phyloP scores from a whole-genome alignment of 2,329 filamentous ascomycete genomes.

The Aspergillus costaricaensis region DNA sequence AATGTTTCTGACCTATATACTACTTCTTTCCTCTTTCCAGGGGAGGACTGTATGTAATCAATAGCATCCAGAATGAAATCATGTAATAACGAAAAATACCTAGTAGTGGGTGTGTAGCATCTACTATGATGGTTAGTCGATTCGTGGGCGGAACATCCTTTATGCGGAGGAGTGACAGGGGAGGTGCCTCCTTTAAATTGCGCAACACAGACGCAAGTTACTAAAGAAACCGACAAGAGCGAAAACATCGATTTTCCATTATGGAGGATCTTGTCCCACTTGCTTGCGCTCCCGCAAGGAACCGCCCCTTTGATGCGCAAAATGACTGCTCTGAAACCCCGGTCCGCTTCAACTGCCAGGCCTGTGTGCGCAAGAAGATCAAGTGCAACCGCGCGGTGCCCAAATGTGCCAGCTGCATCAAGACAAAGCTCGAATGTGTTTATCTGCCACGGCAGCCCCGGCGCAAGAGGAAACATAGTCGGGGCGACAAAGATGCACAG shows the following conservation, averaged over 20 bases:
- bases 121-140: too few species aligned
- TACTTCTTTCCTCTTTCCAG: not conserved
- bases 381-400: conserved; percentile 42
- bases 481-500: conserved; percentile 34
- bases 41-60: conserved; percentile 4
- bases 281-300: too few species aligned
- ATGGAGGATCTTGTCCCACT: too few species aligned
- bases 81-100: conserved; percentile 24
- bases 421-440: conserved; percentile 39
- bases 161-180: too few species aligned
- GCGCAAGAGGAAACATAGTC: conserved; percentile 34
- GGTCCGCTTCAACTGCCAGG: conserved; percentile 12
- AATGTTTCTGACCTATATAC: conserved; percentile 21
- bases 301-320: too few species aligned
- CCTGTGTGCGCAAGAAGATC: conserved; percentile 41
- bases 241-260: too few species aligned
- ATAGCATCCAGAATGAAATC: conserved; percentile 11
- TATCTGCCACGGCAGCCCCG: conserved; percentile 46
- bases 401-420: conserved; percentile 38
- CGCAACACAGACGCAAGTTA: too few species aligned
- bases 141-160: too few species aligned
- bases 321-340: too few species aligned
- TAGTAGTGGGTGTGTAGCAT: too few species aligned
- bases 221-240: too few species aligned
- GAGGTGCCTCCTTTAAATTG: too few species aligned